Conservation (phyloP, 805 yeast species). For the Kregervanrija fluxuum region DNA sequence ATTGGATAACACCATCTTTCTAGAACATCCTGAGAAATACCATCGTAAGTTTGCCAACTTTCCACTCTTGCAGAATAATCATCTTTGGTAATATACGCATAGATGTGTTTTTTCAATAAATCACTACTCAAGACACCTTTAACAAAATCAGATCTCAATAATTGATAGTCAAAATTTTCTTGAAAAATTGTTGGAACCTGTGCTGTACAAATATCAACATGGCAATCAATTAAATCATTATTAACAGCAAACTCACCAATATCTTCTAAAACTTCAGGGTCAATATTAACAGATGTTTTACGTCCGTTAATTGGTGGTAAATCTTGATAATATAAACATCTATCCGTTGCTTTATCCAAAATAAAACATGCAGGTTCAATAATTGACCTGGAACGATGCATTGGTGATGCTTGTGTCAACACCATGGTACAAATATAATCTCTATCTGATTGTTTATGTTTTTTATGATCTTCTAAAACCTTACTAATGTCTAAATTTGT, state of each 20-base stretch:
- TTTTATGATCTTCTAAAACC: slow-evolving; percentile 66
- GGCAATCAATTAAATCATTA: slow-evolving; percentile 94
- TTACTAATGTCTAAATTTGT: slow-evolving; percentile 78
- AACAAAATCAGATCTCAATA: slow-evolving; percentile 78
- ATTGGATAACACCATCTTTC: slow-evolving; percentile 92
- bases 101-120: slow-evolving; percentile 81
- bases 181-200: slow-evolving; percentile 93
- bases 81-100: slow-evolving; percentile 73
- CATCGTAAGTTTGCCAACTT: slow-evolving; percentile 88
- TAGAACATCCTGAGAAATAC: slow-evolving; percentile 81
- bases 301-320: slow-evolving; percentile 50
- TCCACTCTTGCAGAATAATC: slow-evolving; percentile 94
- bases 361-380: slow-evolving; percentile 81
- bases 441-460: slow-evolving; percentile 65
- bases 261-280: slow-evolving; percentile 74
- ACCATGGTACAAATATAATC: slow-evolving; percentile 96
- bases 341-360: slow-evolving; percentile 61
- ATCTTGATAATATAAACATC: slow-evolving; percentile 80
- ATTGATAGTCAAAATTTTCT: slow-evolving; percentile 93
- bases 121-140: slow-evolving; percentile 88
- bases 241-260: slow-evolving; percentile 73
- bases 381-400: slow-evolving; percentile 77
- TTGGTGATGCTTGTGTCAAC: slow-evolving; percentile 72
- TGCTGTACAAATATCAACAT: slow-evolving; percentile 90
- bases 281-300: slow-evolving; percentile 52